Evolutionary conservation across 805 yeast genomes (phyloP).

Genomic region (Saccharomycopsis fibuligera): DNA sequence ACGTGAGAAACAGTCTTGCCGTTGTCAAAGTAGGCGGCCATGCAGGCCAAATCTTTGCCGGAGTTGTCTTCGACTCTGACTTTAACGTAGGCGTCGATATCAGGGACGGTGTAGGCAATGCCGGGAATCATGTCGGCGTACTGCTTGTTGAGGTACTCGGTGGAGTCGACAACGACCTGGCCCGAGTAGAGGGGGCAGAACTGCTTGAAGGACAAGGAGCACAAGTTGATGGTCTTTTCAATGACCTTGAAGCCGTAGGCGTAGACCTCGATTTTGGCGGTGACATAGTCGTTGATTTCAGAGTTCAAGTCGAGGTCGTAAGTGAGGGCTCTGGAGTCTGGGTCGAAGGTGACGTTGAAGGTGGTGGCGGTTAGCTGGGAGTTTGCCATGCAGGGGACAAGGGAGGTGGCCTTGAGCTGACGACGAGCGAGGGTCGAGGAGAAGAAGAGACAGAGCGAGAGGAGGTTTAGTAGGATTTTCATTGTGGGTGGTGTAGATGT

Average conservation of each 20-base stretch:
- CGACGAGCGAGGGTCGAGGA: too few species aligned
- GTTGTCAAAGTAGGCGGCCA: conserved; percentile 68
- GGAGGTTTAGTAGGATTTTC: too few species aligned
- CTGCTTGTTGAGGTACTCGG: conserved; percentile 46
- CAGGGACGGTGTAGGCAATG: conserved; percentile 81
- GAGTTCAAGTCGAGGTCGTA: conserved; percentile 69
- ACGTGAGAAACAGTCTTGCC: conserved; percentile 76
- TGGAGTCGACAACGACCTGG: conserved; percentile 64
- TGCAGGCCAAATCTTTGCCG: conserved; percentile 54
- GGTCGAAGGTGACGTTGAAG: conserved; percentile 71
- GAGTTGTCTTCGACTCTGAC: conserved; percentile 36
- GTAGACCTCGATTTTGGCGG: conserved; percentile 65
- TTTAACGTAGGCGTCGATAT: conserved; percentile 73
- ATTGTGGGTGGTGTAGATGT: too few species aligned
- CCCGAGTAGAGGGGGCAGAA: conserved; percentile 90
- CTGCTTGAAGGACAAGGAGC: conserved; percentile 66
- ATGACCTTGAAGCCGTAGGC: conserved; percentile 83
- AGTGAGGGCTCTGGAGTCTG: conserved; percentile 58
- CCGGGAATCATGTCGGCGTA: conserved; percentile 65
- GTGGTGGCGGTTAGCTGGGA: conserved; percentile 66
- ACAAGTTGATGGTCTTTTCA: conserved; percentile 50
- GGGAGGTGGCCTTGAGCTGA: conserved; percentile 59
- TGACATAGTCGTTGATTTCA: conserved; percentile 57
- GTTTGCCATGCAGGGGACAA: conserved; percentile 80
- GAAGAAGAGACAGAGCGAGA: too few species aligned